Base-by-base conservation (phyloP, 2,329 filamentous ascomycete species). In the Fusarium miscanthi region DNA sequence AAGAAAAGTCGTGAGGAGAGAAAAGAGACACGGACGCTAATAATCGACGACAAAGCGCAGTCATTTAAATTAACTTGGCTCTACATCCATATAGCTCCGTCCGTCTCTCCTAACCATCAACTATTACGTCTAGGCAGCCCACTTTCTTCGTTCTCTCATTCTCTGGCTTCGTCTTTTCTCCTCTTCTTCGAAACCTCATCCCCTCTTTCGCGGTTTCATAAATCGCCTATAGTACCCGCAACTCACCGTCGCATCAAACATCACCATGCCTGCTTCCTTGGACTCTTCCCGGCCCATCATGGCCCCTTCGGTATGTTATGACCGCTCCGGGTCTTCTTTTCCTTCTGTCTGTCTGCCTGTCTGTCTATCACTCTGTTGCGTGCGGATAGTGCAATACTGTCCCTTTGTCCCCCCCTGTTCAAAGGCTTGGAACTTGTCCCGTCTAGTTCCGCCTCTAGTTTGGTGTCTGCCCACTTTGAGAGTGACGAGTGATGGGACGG, bases 211-310 rank as follows among this genome's bases (percentile, higher is more conserved):
- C 42, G 45, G 58, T 70, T 56, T 73, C 59, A 69, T 63, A 67
- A 53, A 42, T 63, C 53, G 51, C 48, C 42, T 46, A 46, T 59
- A 43, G 49, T 66, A 63, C 63, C 63, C 64, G 54, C 66, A 54
- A 33, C 68, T 52, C 45, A 60, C 69, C 74, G 73, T 77, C 73
- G 72, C 63, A 77, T 74, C 65, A 62, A 33, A 30, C 42, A 53
- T 69, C 59, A 33, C 73, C 62, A 90, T 90, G 88, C 87, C 87
- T 79, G 80, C 84, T 69, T 90, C 88, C n/a, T 77, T 90, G 64
- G 88, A 90, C 62, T 90, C 88, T 48, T 84, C 87, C 59, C 87
- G 88, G 79, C 88, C 88, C 76, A 90, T 90, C 80, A 89, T 90
- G 88, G 87, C 87, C 66, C 86, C 87, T 52, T 90, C 88, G 78